Conservation (phyloP, 176 grass and related monocot genomes). For the Lolium perenne region DNA sequence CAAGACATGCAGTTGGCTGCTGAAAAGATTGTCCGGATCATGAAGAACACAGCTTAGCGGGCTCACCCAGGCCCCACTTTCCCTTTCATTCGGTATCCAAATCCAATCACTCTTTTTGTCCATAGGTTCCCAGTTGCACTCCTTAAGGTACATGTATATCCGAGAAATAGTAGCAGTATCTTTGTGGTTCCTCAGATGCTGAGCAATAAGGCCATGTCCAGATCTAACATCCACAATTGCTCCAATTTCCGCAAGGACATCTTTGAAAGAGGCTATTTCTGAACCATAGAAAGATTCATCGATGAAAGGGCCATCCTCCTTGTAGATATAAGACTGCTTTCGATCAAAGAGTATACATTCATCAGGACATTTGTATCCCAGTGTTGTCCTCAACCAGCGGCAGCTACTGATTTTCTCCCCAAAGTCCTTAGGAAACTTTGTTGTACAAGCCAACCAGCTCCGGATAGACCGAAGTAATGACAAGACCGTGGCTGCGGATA, state of each 20-base stretch:
- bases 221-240: constrained; percentile 45
- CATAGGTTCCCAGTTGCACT: constrained; percentile 56
- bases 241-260: constrained; percentile 52
- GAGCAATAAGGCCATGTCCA: constrained; percentile 46
- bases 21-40: constrained; percentile 59
- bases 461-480: constrained; percentile 56
- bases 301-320: constrained; percentile 72
- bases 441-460: background rate
- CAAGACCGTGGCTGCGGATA: constrained; percentile 41
- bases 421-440: constrained; percentile 44
- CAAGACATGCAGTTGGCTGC: constrained; percentile 52
- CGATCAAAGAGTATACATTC: constrained; percentile 71
- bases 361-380: constrained; percentile 59
- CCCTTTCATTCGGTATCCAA: constrained; percentile 58
- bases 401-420: constrained; percentile 28
- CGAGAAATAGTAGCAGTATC: constrained; percentile 53
- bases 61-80: constrained; percentile 59
- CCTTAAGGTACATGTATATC: constrained; percentile 61
- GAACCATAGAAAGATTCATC: constrained; percentile 71
- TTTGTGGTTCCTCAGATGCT: constrained; percentile 54
- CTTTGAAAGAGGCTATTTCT: constrained; percentile 50
- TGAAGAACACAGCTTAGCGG: constrained; percentile 51
- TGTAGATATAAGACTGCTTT: constrained; percentile 41
- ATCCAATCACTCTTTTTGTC: constrained; percentile 48
- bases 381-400: constrained; percentile 66